Evolutionary conservation across 2,329 filamentous ascomycete species (phyloP).

Genomic region (Penicillium sp.): DNA sequence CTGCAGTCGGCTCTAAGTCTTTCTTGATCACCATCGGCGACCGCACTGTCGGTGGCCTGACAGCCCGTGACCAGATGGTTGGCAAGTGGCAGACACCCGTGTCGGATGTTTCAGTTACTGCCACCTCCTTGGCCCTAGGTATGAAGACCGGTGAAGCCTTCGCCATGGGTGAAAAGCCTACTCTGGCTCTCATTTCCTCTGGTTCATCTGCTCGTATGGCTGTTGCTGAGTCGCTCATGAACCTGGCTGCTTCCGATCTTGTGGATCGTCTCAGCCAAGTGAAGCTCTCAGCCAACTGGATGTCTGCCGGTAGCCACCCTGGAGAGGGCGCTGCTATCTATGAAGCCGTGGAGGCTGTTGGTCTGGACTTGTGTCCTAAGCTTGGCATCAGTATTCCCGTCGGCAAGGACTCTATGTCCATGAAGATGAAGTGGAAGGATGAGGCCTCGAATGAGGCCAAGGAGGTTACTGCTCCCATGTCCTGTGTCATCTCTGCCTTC

Average conservation of each 20-base stretch:
- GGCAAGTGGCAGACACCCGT: slow-evolving; percentile 94
- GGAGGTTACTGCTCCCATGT: slow-evolving; percentile 86
- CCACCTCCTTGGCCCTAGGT: slow-evolving; percentile 65
- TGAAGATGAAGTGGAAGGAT: slow-evolving; percentile 95
- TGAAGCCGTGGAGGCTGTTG: slow-evolving; percentile 85
- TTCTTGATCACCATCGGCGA: slow-evolving; percentile 97
- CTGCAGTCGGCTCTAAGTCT: slow-evolving; percentile 88
- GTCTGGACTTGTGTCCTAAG: slow-evolving; percentile 80
- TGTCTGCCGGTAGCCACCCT: slow-evolving; percentile 88
- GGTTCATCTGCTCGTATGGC: slow-evolving; percentile 92
- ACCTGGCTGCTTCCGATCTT: slow-evolving; percentile 71
- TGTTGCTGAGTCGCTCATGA: slow-evolving; percentile 85
- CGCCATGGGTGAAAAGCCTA: slow-evolving; percentile 90
- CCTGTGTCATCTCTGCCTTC: slow-evolving; percentile 84
- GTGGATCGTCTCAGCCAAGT: slow-evolving; percentile 67
- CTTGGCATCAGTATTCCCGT: slow-evolving; percentile 91
- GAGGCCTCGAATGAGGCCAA: slow-evolving; percentile 56
- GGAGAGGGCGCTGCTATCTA: slow-evolving; percentile 89
- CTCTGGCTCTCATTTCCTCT: slow-evolving; percentile 77
- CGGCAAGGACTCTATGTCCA: slow-evolving; percentile 95
- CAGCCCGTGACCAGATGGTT: slow-evolving; percentile 86
- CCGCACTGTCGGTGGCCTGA: slow-evolving; percentile 80
- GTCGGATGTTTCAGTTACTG: slow-evolving; percentile 85
- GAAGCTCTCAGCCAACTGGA: slow-evolving; percentile 94
- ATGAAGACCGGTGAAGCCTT: slow-evolving; percentile 84